Evolutionary conservation across 345 rosid genomes (phyloP).

Genomic region (Theobroma cacao): DNA sequence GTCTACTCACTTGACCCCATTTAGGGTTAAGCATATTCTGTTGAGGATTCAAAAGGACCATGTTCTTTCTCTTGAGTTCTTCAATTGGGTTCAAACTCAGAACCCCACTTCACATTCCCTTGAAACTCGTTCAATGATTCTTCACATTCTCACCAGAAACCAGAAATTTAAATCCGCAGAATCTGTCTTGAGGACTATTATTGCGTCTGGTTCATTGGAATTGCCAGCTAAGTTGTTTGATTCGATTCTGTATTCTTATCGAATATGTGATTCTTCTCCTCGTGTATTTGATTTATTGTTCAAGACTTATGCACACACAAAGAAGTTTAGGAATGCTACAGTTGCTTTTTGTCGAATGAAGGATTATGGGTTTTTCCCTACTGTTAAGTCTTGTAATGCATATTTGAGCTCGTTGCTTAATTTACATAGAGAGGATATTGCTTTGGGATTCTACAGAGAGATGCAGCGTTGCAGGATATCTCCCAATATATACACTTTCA

Average conservation of each 20-base stretch:
- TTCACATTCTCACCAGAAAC: constrained; percentile 66
- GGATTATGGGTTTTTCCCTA: constrained; percentile 66
- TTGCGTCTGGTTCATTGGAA: constrained; percentile 26
- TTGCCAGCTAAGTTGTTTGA: constrained; percentile 61
- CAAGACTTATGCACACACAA: constrained; percentile 62
- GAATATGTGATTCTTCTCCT: constrained; percentile 74
- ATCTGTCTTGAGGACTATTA: constrained; percentile 41
- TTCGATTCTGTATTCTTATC: constrained; percentile 51
- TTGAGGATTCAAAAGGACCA: constrained; percentile 58
- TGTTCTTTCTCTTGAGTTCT: constrained; percentile 75
- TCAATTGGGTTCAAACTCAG: constrained; percentile 53
- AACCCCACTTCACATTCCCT: constrained; percentile 51
- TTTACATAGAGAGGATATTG: constrained; percentile 59
- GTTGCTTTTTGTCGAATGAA: constrained; percentile 60
- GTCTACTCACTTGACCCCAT: constrained; percentile 41
- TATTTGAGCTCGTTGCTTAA: constrained; percentile 65
- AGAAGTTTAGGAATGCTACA: constrained; percentile 65
- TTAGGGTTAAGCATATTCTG: constrained; percentile 58
- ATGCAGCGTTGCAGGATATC: constrained; percentile 69
- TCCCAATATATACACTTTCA: constrained; percentile 68
- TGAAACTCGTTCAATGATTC: constrained; percentile 54
- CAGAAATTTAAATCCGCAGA: constrained; percentile 75
- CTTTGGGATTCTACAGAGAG: constrained; percentile 56
- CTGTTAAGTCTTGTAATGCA: constrained; percentile 75
- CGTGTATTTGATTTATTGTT: constrained; percentile 75